Percentiles rank a stretch among this genome's conserved stretches.
These are phyloP conservation scores for Hypoxylon lenormandii DNA, from an alignment of 495 filamentous ascomycete species.

Conservation along the genomic window DNA sequence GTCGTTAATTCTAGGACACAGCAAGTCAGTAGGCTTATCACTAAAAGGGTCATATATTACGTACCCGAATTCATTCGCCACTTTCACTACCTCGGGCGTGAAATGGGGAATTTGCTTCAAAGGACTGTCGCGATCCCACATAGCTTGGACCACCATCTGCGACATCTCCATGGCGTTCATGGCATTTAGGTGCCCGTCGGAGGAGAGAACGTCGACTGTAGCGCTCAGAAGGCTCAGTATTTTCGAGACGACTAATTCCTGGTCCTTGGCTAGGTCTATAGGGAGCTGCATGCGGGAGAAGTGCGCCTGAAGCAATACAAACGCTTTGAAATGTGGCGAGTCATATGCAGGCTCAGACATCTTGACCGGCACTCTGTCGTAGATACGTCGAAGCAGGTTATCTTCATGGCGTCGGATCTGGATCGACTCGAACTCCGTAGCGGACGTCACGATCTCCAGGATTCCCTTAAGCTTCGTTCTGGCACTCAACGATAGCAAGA, in stretches of 20 bases:
- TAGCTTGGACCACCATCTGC: constrained; percentile 98
- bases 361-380: constrained; percentile 94
- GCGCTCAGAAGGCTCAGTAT: constrained; percentile 89
- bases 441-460: constrained; percentile 95
- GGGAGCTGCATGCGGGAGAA: constrained; percentile 97
- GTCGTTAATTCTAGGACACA: constrained; percentile 75
- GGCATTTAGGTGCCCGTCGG: constrained; percentile 94
- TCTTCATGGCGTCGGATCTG: constrained; percentile 96
- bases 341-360: constrained; percentile 86
- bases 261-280: constrained; percentile 96
- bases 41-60: constrained; percentile 48
- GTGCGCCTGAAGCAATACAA: constrained; percentile 94
- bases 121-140: constrained; percentile 98
- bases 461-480: constrained; percentile 95
- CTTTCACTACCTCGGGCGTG: constrained; percentile 81
- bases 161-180: constrained; percentile 99
- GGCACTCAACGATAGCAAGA: constrained; percentile 89
- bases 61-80: constrained; percentile 81
- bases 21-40: constrained; percentile 54
- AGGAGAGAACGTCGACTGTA: constrained; percentile 92
- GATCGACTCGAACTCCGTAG: constrained; percentile 94
- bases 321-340: constrained; percentile 97
- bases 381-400: constrained; percentile 86
- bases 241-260: constrained; percentile 86
- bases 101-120: constrained; percentile 99